phyloP scores from a whole-genome alignment of 768 basidiomycete genomes.

The Glaciozyma antarctica region DNA sequence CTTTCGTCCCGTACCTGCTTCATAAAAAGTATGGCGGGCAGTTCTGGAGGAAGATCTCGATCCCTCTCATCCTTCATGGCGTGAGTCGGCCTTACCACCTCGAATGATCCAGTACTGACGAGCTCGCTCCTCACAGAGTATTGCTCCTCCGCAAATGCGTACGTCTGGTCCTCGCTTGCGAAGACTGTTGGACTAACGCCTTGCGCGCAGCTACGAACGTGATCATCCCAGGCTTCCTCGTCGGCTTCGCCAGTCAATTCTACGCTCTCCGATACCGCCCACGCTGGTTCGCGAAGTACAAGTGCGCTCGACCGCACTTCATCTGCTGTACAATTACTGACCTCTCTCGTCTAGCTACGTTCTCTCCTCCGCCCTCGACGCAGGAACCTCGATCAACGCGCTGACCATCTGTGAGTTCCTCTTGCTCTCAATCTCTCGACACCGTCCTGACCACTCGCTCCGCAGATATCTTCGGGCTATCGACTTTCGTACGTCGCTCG shows the following conservation, averaged over 20 bases:
- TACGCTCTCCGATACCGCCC: conserved; percentile 29
- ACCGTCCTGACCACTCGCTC: background rate
- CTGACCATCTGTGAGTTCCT: conserved; percentile 21
- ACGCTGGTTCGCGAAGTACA: conserved; percentile 32
- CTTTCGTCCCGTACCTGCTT: conserved; percentile 32
- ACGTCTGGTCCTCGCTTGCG: too few species aligned
- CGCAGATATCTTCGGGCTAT: conserved; percentile 13
- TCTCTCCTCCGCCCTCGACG: conserved; percentile 33
- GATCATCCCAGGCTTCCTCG: conserved; percentile 32
- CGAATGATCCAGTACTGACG: background rate
- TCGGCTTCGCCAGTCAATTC: conserved; percentile 29
- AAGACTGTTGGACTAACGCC: too few species aligned
- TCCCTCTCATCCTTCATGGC: conserved; percentile 35
- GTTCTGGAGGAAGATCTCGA: conserved; percentile 28
- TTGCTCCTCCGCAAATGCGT: conserved; percentile 29
- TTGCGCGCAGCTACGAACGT: conserved; percentile 31
- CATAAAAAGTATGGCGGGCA: conserved; percentile 23
- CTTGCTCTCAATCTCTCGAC: background rate
- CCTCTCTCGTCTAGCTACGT: conserved; percentile 22
- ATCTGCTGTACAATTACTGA: background rate
- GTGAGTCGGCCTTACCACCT: background rate
- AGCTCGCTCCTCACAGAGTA: conserved; percentile 5
- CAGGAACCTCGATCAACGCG: conserved; percentile 34
- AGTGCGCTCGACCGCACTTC: background rate
- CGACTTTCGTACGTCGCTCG: background rate